A percentile compares a stretch with the other conserved stretches of the same genome.
phyloP scores from a whole-genome alignment of 805 yeast species.

The Dipodascopsis tothii region DNA sequence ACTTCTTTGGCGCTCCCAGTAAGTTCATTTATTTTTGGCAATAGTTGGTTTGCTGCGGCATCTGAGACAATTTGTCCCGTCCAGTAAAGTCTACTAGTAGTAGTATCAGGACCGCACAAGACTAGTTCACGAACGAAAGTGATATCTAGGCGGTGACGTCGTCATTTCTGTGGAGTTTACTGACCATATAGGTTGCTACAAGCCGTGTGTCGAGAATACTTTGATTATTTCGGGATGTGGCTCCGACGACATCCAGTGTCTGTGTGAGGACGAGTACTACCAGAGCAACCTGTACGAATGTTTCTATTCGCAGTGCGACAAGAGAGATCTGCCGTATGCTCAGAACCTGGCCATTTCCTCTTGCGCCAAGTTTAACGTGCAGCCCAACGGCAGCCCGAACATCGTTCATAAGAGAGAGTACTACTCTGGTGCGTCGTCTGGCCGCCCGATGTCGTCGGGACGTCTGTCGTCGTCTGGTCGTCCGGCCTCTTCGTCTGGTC shows the following conservation, averaged over 20 bases:
- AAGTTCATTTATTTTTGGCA: background rate
- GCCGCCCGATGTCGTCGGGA: background rate
- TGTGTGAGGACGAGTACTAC: slow-evolving; percentile 18
- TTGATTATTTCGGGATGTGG: slow-evolving; percentile 18
- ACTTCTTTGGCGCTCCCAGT: background rate
- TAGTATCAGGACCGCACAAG: no score
- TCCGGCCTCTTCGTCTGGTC: background rate
- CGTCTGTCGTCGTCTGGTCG: background rate
- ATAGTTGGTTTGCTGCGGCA: no score
- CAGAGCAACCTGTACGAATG: slow-evolving; percentile 16
- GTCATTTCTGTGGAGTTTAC: background rate
- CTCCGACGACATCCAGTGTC: slow-evolving; percentile 10
- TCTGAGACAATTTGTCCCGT: no score
- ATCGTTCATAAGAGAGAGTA: slow-evolving; percentile 9
- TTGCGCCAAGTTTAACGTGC: slow-evolving; percentile 18
- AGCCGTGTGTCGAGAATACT: slow-evolving; percentile 20
- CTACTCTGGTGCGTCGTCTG: background rate
- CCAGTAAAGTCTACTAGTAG: no score
- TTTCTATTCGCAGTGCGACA: slow-evolving; percentile 18
- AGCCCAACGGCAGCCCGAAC: slow-evolving; percentile 22
- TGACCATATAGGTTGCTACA: slow-evolving; percentile 11
- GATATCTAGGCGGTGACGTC: no score
- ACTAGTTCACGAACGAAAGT: no score
- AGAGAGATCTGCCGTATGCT: slow-evolving; percentile 17
- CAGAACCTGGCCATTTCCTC: slow-evolving; percentile 19